Percentiles rank a stretch among this genome's conserved stretches.
Evolutionary conservation across 2,329 filamentous ascomycete genomes (phyloP).

Genomic region (Metarhizium humberi): DNA sequence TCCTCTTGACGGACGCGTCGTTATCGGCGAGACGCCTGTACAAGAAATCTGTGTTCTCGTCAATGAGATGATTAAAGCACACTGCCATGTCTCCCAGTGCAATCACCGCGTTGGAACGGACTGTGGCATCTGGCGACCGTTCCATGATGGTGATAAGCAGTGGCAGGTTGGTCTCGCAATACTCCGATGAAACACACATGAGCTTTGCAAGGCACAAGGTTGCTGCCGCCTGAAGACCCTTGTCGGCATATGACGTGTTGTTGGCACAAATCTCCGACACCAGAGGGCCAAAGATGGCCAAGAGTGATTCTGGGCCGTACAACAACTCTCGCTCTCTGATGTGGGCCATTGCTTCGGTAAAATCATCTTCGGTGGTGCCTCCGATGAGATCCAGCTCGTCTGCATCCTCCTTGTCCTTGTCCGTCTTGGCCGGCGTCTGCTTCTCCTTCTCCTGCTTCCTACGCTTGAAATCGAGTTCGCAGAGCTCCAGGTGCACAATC

Average conservation of each 20-base stretch:
- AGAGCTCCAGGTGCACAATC: slow-evolving; percentile 96
- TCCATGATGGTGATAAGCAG: slow-evolving; percentile 98
- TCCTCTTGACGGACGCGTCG: slow-evolving; percentile 87
- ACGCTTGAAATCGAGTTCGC: slow-evolving; percentile 94
- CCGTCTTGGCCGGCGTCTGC: slow-evolving; percentile 35
- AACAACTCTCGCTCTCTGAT: slow-evolving; percentile 77
- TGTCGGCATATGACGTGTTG: slow-evolving; percentile 85
- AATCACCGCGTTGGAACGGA: slow-evolving; percentile 92
- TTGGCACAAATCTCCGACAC: slow-evolving; percentile 91
- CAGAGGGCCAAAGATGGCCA: slow-evolving; percentile 85
- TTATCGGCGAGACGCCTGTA: slow-evolving; percentile 87
- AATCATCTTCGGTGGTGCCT: slow-evolving; percentile 90
- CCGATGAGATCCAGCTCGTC: slow-evolving; percentile 95
- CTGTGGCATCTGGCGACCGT: slow-evolving; percentile 82
- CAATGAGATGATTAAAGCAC: slow-evolving; percentile 98
- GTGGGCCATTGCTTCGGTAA: slow-evolving; percentile 76
- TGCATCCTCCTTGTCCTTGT: slow-evolving; percentile 50
- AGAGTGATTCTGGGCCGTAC: slow-evolving; percentile 71
- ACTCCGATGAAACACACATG: slow-evolving; percentile 96
- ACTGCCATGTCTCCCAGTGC: slow-evolving; percentile 98
- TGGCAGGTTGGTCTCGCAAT: slow-evolving; percentile 86
- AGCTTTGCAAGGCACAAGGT: slow-evolving; percentile 94
- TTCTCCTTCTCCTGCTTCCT: slow-evolving; percentile 87
- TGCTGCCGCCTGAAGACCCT: slow-evolving; percentile 83
- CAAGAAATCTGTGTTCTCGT: slow-evolving; percentile 97